Evolutionary conservation across 1,284 basidiomycete species (phyloP).

Genomic region (Heterobasidion annosum): DNA sequence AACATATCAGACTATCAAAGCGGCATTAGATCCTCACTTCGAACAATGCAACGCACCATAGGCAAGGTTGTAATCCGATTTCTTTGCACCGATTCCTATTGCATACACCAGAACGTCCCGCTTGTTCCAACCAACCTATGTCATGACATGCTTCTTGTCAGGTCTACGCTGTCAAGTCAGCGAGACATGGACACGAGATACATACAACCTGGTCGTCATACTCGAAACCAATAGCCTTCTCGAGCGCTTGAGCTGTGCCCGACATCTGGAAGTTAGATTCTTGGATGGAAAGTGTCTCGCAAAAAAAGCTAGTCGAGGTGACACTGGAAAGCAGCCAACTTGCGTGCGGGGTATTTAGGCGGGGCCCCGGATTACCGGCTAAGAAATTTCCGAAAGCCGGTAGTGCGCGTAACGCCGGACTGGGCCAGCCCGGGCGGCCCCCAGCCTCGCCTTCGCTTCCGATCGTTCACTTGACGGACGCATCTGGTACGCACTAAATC

Average conservation of each 20-base stretch:
- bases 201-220: background rate
- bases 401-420: too few species aligned
- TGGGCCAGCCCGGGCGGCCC: too few species aligned
- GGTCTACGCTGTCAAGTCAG: background rate
- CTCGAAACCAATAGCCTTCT: background rate
- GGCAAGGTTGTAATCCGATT: conserved; percentile 47
- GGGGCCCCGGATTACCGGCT: too few species aligned
- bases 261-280: background rate
- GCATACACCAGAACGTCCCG: conserved; percentile 63
- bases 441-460: too few species aligned
- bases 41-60: conserved; percentile 38
- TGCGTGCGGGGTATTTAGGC: too few species aligned
- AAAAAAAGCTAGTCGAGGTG: too few species aligned
- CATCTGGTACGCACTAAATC: too few species aligned
- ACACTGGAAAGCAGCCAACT: too few species aligned
- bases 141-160: background rate
- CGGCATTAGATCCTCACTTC: background rate
- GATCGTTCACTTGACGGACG: too few species aligned
- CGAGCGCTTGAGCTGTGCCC: background rate
- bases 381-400: too few species aligned
- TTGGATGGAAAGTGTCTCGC: too few species aligned
- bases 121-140: conserved; percentile 65
- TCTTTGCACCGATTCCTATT: conserved; percentile 63
- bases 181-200: background rate
- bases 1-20: background rate